Evolutionary conservation across 352 stramenopile species (phyloP), one percentile per base, ranked within the genome.

Genomic region (Phytophthora ohioensis): DNA sequence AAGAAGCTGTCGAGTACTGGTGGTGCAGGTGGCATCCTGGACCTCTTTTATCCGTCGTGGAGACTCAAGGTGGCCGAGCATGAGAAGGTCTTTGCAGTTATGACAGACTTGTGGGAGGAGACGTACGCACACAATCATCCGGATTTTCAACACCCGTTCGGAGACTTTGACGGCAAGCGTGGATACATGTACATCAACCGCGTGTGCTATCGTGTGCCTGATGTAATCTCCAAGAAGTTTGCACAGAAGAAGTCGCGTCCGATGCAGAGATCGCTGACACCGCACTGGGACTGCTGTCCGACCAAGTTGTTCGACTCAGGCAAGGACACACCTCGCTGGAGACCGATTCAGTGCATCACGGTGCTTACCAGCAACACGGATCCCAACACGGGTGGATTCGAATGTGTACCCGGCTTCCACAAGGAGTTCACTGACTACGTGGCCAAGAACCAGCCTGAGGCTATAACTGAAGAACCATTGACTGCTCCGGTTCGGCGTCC

Each of bases 181-280:
- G 90, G 85, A 7, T 97, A 90, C 79, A 94, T 94, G 76, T 96
- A 97, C 77, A 87, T 97, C 38, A 93, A 97, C 61, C 85, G 91
- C 31, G 82, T 95, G 32, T 93, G 91, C 57, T 97, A 93, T 60
- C 84, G 91, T 21, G 77, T 94, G 8, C 85, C 83, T 0, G 87
- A 96, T 53, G 45, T 51, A 1, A 84, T 94, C 47, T 90, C 88
- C n/a, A 80, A 80, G 35, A 74, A 82, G 54, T 82, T 88, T 73
- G 80, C 62, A 3, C 57, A 68, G 31, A 92, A 92, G 59, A 93
- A 91, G 65, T 88, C 86, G n/a, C 78, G 83, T 4, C 74, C 82
- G 4, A 85, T 97, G 73, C 91, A 97, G 67, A 83, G 91, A 1
- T 96, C 87, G 39, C 62, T 97, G 55, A 97, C 88, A 8, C 91